Evolutionary conservation across 1,284 basidiomycete genomes (phyloP), one percentile per base, ranked within the genome.

Genomic region (Vanrija sp.): DNA sequence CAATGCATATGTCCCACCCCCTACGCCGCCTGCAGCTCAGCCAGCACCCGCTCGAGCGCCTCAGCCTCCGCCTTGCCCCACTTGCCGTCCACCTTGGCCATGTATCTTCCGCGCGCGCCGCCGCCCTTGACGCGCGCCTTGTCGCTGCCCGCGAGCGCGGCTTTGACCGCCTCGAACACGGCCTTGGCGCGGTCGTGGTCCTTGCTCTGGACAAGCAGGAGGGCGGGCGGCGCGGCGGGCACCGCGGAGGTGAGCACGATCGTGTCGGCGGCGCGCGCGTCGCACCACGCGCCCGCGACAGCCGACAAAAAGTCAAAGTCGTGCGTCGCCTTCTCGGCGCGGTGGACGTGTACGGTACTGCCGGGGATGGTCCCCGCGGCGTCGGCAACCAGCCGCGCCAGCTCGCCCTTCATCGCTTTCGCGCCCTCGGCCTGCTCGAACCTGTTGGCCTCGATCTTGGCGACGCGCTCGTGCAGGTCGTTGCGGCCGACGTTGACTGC

Each of bases 321-420:
- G 51, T 75, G 67, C 15, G 72, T 72, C 7, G 65, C 53, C 43
- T 61, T 55, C 38, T 65, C 64, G 6, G 42, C 46, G 34, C 66
- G 46, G 28, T 53, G 54, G 12, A 62, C 18, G 29, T 46, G 51
- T 4, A 39, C 51, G n/a, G n/a, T 3, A 44, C 19, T 19, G 16
- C 28, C 6, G 39, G 26, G 48, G 7, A 49, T 80, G 75, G 60
- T 64, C 3, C 78, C 58, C 26, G 87, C 57, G 10, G 79, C 78
- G 12, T 71, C 67, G 12, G 83, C 85, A 26, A 90, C 74, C 19
- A 77, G 63, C n/a, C 71, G 79, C 1, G 86, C 85, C 3, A 93
- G 77, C 69, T 92, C 89, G 3, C 73, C 70, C 70, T 86, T 85
- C 21, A 89, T 70, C 44, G 85, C 84, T 46, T 83, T 82, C 29